Base-by-base conservation (phyloP, 441 rosid species). In the Mallotus japonicus region DNA sequence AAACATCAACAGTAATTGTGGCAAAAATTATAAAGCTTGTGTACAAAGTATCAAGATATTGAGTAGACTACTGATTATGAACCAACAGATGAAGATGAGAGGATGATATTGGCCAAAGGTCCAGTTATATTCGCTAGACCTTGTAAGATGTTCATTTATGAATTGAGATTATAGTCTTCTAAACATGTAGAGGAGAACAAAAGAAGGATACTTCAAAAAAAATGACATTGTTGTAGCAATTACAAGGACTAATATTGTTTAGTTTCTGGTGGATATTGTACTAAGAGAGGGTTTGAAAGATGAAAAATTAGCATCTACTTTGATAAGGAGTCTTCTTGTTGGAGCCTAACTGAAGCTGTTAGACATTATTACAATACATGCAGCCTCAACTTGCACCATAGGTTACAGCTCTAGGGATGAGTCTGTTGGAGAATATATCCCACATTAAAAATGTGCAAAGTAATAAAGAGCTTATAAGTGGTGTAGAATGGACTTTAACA, bases 51-150 rank as follows among this genome's bases (percentile, higher is more conserved):
- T 75, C 82, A 75, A 67, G 86, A 83, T 50, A 79, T 83, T 12
- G 83, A 83, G 66, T 78, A 81, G 58, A 71, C 80, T 51, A 40
- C 78, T 9, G 84, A 83, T 83, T 70, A 83, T 77, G 84, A 81
- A 77, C 50, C 80, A 77, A 84, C 87, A 1, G 84, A 83, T 17
- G 83, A 81, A 70, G 87, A 83, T 17, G 87, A 81, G 16, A 75
- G 80, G 78, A 83, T 83, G 87, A 83, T 83, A 57, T 83, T 84
- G 0, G 84, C 84, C 5, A 84, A 83, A 70, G 87, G 84, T 11
- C 87, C 84, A 0, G 78, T 83, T 19, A 73, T 83, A 61, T 81
- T 83, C 64, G 84, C 86, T 51, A 79, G 81, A 65, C 84, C 84
- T 14, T 83, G 84, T 8, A 84, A 83, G 77, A 81, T 83, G 83